These are phyloP conservation scores for Excoecaria cochinchinensis DNA, from an alignment of 345 rosid species.

Conservation along the genomic window DNA sequence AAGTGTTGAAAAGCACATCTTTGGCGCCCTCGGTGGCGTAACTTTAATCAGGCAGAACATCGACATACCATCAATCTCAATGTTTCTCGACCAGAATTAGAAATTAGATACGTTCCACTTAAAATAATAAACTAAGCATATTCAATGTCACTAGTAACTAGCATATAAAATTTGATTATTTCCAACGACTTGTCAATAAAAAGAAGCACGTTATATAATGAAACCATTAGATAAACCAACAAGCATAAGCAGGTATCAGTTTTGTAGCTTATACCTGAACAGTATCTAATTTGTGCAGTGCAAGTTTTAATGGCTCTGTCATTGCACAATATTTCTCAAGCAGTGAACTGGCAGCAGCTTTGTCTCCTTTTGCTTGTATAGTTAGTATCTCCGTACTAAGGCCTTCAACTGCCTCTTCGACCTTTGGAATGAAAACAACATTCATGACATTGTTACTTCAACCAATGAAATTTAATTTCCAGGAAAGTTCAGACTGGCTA, in stretches of 20 bases:
- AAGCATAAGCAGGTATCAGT: background rate
- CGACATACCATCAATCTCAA: background rate
- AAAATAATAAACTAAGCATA: background rate
- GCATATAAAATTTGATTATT: no score
- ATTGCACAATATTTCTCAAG: constrained; percentile 59
- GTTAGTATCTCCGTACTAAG: constrained; percentile 78
- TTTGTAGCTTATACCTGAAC: constrained; percentile 46
- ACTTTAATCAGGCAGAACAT: background rate
- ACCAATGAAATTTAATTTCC: background rate
- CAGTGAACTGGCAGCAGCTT: constrained; percentile 63
- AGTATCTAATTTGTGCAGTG: constrained; percentile 59
- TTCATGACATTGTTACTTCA: constrained; percentile 7
- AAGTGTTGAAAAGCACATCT: no score
- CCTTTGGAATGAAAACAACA: constrained; percentile 37
- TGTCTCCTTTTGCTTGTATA: constrained; percentile 85
- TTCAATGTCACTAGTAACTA: no score
- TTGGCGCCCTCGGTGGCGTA: no score
- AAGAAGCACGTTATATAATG: constrained; percentile 3
- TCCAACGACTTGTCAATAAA: no score
- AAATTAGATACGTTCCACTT: background rate
- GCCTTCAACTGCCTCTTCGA: constrained; percentile 78
- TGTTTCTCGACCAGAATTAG: background rate
- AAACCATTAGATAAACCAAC: background rate
- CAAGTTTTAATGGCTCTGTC: constrained; percentile 58
- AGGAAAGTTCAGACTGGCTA: constrained; percentile 7